A percentile compares a stretch with the other conserved stretches of the same genome.
These are phyloP conservation scores for Botrytis tulipae DNA, from an alignment of 2,329 filamentous ascomycete species.

Conservation along the genomic window DNA sequence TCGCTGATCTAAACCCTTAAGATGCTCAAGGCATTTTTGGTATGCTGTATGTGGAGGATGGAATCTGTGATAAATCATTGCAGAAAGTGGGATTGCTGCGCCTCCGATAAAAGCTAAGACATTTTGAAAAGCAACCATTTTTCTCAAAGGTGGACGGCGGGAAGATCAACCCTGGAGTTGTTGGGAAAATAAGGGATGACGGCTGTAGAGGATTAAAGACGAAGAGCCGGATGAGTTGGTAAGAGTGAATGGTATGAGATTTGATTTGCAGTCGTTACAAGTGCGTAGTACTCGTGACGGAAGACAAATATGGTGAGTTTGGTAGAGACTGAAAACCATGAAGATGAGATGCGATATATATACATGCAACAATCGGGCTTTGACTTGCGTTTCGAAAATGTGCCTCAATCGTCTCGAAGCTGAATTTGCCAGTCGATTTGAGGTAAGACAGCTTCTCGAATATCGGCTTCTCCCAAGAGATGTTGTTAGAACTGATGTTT, in stretches of 20 bases:
- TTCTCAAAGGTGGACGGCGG: background rate
- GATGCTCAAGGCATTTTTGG: background rate
- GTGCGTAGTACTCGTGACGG: background rate
- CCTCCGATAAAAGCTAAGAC: background rate
- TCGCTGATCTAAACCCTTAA: background rate
- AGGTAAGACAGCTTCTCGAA: background rate
- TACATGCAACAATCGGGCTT: background rate
- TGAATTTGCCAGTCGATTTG: background rate
- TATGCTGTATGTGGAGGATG: background rate
- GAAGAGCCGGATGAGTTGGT: background rate
- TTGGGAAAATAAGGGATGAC: background rate
- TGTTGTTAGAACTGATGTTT: background rate
- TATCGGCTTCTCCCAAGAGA: background rate
- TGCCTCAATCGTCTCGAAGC: background rate
- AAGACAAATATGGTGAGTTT: background rate
- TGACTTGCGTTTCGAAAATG: background rate
- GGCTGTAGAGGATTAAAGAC: background rate
- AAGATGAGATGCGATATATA: background rate
- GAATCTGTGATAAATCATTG: background rate
- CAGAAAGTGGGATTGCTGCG: background rate
- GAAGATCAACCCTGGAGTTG: background rate
- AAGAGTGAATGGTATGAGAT: background rate
- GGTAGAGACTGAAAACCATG: background rate
- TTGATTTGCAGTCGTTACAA: background rate
- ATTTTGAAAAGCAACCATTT: background rate